These are phyloP conservation scores for Cornus florida DNA, from an alignment of 148 eudicot genomes.

Conservation along the genomic window DNA sequence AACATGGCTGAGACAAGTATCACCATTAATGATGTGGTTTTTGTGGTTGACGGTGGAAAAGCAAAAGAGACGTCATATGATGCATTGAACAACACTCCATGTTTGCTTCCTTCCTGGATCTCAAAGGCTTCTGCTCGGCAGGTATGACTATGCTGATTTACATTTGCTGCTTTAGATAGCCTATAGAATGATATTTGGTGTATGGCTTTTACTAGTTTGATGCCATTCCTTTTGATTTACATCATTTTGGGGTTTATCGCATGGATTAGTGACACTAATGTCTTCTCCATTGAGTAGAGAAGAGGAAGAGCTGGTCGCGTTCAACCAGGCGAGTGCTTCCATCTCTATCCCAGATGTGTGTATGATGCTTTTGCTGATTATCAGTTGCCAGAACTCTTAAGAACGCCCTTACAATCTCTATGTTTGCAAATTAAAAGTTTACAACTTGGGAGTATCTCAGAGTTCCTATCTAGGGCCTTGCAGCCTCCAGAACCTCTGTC, in stretches of 20 bases:
- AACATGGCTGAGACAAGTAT: conserved; percentile 99
- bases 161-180: conserved; percentile 2
- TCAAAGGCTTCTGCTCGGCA: conserved; percentile 98
- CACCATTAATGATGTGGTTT: conserved; percentile 96
- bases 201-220: neutral
- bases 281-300: conserved; percentile 46
- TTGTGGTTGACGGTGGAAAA: conserved; percentile 98
- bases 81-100: conserved; percentile 96
- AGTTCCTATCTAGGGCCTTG: conserved; percentile 84
- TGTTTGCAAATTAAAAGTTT: conserved; percentile 96
- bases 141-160: conserved; percentile 35
- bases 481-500: conserved; percentile 92
- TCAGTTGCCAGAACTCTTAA: conserved; percentile 92
- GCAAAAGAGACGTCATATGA: conserved; percentile 99
- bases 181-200: neutral
- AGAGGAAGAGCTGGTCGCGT: conserved; percentile 99
- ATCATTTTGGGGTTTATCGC: neutral
- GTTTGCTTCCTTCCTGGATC: conserved; percentile 97
- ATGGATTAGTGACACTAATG: conserved; percentile 8
- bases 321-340: conserved; percentile 94
- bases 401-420: conserved; percentile 97
- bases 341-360: conserved; percentile 89
- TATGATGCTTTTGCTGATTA: conserved; percentile 90
- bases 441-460: conserved; percentile 79
- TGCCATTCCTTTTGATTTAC: neutral